phyloP scores from a whole-genome alignment of 441 rosid species.

The Populus trichocarpa region DNA sequence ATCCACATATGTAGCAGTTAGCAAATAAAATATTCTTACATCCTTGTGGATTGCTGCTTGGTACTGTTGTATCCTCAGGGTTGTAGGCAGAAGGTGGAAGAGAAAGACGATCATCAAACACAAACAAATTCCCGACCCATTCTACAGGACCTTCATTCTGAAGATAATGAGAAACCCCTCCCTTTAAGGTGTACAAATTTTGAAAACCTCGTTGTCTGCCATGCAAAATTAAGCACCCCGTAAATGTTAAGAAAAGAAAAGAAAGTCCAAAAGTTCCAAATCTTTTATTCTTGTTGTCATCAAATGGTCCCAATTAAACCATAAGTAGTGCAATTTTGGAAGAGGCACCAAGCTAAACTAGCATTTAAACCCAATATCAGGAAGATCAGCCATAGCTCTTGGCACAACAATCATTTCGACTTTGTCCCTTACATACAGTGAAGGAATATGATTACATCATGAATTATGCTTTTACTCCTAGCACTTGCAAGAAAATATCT shows the following conservation, averaged over 20 bases:
- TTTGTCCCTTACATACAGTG: neutral
- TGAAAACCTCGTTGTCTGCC: conserved; percentile 72
- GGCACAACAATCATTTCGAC: neutral
- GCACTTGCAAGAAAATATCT: neutral
- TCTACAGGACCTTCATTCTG: conserved; percentile 58
- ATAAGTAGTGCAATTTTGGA: neutral
- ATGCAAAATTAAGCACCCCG: conserved; percentile 18
- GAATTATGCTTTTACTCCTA: neutral
- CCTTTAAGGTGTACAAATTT: conserved; percentile 72
- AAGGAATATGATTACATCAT: neutral
- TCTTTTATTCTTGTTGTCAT: neutral
- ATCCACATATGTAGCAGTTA: conserved; percentile 60
- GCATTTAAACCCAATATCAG: neutral
- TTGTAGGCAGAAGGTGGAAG: conserved; percentile 67
- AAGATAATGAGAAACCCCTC: conserved; percentile 88
- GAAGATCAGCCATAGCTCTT: neutral
- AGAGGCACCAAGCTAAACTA: neutral
- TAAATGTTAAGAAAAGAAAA: conserved; percentile 7
- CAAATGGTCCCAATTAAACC: neutral
- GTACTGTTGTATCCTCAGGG: conserved; percentile 25
- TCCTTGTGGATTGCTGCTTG: conserved; percentile 22
- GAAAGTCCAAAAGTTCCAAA: neutral
- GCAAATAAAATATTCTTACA: conserved; percentile 49
- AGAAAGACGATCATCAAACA: conserved; percentile 87
- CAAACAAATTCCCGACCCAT: conserved; percentile 88